Base-by-base conservation (phyloP, 768 basidiomycete species). In the Coprinopsis marcescibilis region DNA sequence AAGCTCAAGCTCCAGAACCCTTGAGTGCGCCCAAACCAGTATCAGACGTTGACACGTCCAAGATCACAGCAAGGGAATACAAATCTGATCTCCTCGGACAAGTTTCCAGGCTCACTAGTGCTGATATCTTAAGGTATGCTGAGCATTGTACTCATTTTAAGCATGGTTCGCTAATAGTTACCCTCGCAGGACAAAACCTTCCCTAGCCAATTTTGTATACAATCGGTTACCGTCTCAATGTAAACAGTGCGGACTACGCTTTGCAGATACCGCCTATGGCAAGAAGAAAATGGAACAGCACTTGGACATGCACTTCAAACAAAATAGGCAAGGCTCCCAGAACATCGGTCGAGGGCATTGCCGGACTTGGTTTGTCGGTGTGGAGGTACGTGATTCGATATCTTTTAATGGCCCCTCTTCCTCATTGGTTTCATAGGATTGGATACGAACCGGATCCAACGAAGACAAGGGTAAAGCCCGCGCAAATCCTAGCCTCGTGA, bases 231-330 rank as follows among this genome's bases (percentile, higher is more conserved):
- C 83, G 19, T 69, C 79, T 26, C 86, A 92, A 66, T 99, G 95
- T 74, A 91, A 85, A 66, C 94, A 97, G 58, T 99, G 95, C 69
- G 89, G 87, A 14, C 67, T 89, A 45, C 84, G 95, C 35, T 95
- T 94, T 64, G 69, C 85, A 39, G 88, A 89, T 55, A 80, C 77
- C 24, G 60, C 67, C 21, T 57, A 70, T 44, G 92, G 89, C 50
- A 89, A 84, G 68, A 84, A 81, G 60, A 72, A 68, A 30, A 76
- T 93, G 73, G 80, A 94, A 56, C 80, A 83, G 48, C 96, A 99
- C 60, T 75, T 98, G 57, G 95, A 99, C 62, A 87, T 89, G 85
- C 95, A 99, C 64, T 97, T 96, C 68, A 76, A 83, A 61, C 86
- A 95, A 61, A 98, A 97, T 59, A 78, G 85, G 50, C 88, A 87